Percentiles rank a stretch among this genome's conserved stretches.
Conservation (phyloP, 2,329 filamentous ascomycete genomes). For the Arachnopeziza araneosa region DNA sequence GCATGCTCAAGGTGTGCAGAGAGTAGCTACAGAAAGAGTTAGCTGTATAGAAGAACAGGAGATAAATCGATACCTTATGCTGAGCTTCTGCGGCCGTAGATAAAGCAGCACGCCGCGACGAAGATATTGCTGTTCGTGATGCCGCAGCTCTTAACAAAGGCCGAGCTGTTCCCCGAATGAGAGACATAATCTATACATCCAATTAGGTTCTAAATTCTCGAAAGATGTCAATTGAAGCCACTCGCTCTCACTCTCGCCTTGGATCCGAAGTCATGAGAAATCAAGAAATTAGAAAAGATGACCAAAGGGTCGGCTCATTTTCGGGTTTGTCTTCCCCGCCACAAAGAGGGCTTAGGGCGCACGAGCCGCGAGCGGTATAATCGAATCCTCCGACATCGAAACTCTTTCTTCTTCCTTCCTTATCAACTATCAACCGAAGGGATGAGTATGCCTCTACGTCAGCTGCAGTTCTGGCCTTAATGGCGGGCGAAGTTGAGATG, state of each 20-base stretch:
- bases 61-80: slow-evolving; percentile 44
- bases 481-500: slow-evolving; percentile 60
- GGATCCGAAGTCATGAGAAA: not conserved
- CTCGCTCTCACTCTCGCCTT: not conserved
- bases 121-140: slow-evolving; percentile 21
- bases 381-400: slow-evolving; percentile 1
- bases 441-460: slow-evolving; percentile 59
- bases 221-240: slow-evolving; percentile 6
- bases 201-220: not conserved
- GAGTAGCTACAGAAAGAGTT: slow-evolving; percentile 57
- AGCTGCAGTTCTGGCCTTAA: slow-evolving; percentile 47
- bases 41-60: slow-evolving; percentile 3
- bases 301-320: not conserved
- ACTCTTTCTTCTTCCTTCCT: slow-evolving; percentile 12
- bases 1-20: slow-evolving; percentile 71
- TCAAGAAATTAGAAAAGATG: not conserved
- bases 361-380: not conserved
- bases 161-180: slow-evolving; percentile 27
- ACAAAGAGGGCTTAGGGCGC: not conserved
- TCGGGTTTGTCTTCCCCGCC: not conserved
- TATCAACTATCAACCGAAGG: slow-evolving; percentile 58
- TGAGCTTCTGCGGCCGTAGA: slow-evolving; percentile 44
- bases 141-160: slow-evolving; percentile 19
- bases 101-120: slow-evolving; percentile 23
- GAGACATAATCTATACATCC: slow-evolving; percentile 24